Conservation (phyloP, 192 early-diverging fungal genomes). For the Thamnidium elegans region DNA sequence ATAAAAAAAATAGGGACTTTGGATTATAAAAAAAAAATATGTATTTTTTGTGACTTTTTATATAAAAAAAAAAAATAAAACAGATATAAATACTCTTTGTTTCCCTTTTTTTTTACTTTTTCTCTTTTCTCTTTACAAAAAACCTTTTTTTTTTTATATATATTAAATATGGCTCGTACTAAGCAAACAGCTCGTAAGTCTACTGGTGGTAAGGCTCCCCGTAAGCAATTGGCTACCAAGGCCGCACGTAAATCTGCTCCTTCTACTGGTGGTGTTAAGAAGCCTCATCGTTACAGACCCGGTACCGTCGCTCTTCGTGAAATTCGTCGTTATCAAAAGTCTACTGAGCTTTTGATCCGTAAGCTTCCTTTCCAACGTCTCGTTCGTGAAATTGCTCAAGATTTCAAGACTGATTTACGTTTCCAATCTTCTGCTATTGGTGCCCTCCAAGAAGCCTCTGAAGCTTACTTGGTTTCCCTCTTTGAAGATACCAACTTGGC, state of each 20-base stretch:
- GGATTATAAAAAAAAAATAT: too few relatives aligned
- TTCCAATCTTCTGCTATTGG: constrained; percentile 99
- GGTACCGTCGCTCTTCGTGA: constrained; percentile 90
- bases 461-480: constrained; percentile 86
- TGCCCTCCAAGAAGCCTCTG: constrained; percentile 97
- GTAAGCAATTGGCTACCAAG: constrained; percentile 95
- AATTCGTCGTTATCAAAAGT: constrained; percentile 95
- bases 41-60: not conserved
- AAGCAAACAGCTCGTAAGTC: constrained; percentile 99
- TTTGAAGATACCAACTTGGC: constrained; percentile 99
- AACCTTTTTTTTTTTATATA: not conserved
- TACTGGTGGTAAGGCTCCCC: constrained; percentile 95
- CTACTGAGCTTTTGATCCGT: constrained; percentile 91
- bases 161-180: constrained; percentile 52
- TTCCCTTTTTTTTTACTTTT: not conserved
- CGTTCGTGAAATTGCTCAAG: constrained; percentile 98
- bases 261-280: constrained; percentile 94
- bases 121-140: not conserved
- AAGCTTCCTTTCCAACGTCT: constrained; percentile 94
- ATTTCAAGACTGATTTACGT: constrained; percentile 98
- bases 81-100: too few relatives aligned
- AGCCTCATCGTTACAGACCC: constrained; percentile 82
- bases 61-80: too few relatives aligned
- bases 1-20: too few relatives aligned
- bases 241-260: constrained; percentile 95